Percentiles rank a stretch among this genome's conserved stretches.
These are phyloP conservation scores for Acanthochlamys bracteata DNA, from an alignment of 106 monocot genomes.

Conservation along the genomic window DNA sequence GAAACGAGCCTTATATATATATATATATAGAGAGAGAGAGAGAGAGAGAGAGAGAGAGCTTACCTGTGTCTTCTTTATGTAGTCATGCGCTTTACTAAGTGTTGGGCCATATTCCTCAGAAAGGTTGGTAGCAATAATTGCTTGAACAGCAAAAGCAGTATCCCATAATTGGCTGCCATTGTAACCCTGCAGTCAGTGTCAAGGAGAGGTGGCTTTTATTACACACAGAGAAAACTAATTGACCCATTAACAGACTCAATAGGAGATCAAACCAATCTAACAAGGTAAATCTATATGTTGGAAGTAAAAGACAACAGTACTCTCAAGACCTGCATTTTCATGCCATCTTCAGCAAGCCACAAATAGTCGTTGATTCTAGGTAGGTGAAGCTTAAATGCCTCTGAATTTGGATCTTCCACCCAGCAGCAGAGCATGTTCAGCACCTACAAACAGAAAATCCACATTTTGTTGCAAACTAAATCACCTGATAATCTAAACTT, in stretches of 20 bases:
- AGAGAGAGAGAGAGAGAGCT: too few species aligned
- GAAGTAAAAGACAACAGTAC: too few species aligned
- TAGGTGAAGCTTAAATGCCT: conserved; percentile 87
- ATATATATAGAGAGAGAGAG: too few species aligned
- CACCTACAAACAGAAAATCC: conserved; percentile 17
- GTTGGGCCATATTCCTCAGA: conserved; percentile 50
- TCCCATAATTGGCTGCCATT: conserved; percentile 96
- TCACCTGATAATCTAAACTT: too few species aligned
- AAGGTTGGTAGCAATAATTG: conserved; percentile 57
- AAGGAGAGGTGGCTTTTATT: too few species aligned
- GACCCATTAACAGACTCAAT: too few species aligned
- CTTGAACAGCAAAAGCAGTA: conserved; percentile 77
- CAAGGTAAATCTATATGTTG: too few species aligned
- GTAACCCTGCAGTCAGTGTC: conserved; percentile 34
- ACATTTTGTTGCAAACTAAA: too few species aligned
- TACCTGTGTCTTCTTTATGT: conserved; percentile 78
- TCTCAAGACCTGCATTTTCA: conserved; percentile 80
- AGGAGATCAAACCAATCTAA: too few species aligned
- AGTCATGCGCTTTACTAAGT: conserved; percentile 61
- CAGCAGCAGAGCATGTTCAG: conserved; percentile 92
- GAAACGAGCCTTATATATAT: too few species aligned
- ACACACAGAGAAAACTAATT: too few species aligned
- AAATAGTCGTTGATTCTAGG: conserved; percentile 75
- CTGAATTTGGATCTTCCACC: conserved; percentile 87
- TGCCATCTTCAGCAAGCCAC: conserved; percentile 98